A percentile compares a stretch with the other conserved stretches of the same genome.
phyloP scores from a whole-genome alignment of 164 flowering plant genomes.

The Taxillus chinensis region DNA sequence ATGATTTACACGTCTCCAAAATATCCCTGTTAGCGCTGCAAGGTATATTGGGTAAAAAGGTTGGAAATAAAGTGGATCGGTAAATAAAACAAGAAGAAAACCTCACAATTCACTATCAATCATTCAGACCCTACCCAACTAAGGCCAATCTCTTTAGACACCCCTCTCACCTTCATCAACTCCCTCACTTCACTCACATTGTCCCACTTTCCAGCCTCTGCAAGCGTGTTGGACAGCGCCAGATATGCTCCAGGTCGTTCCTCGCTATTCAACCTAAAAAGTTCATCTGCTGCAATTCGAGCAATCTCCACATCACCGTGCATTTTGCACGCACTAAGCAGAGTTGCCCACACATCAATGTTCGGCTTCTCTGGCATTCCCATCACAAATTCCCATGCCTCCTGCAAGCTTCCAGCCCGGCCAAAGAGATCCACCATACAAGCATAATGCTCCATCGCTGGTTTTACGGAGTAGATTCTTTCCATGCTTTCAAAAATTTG shows the following conservation, averaged over 20 bases:
- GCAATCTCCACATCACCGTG: conserved; percentile 79
- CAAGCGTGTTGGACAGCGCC: conserved; percentile 73
- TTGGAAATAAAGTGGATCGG: too few species aligned
- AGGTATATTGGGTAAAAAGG: too few species aligned
- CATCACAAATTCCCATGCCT: conserved; percentile 58
- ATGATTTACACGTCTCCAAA: too few species aligned
- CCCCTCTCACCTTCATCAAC: conserved; percentile 60
- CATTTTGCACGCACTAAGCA: conserved; percentile 66
- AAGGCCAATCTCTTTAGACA: conserved; percentile 55
- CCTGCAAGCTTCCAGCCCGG: conserved; percentile 54
- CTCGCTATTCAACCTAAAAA: conserved; percentile 47
- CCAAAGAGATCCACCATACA: conserved; percentile 95
- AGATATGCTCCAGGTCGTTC: conserved; percentile 76
- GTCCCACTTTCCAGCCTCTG: conserved; percentile 81
- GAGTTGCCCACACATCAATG: conserved; percentile 92
- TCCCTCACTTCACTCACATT: conserved; percentile 60
- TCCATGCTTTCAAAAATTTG: conserved; percentile 73
- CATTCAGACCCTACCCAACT: conserved; percentile 67
- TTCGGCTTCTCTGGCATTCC: conserved; percentile 69
- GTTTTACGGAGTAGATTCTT: conserved; percentile 48
- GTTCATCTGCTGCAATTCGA: conserved; percentile 59
- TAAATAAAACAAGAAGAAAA: too few species aligned
- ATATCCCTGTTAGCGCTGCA: too few species aligned
- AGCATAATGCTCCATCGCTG: conserved; percentile 90
- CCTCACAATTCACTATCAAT: too few species aligned